These are phyloP conservation scores for Blastobotrys buckinghamii DNA, from an alignment of 1,139 yeast genomes.

Conservation along the genomic window DNA sequence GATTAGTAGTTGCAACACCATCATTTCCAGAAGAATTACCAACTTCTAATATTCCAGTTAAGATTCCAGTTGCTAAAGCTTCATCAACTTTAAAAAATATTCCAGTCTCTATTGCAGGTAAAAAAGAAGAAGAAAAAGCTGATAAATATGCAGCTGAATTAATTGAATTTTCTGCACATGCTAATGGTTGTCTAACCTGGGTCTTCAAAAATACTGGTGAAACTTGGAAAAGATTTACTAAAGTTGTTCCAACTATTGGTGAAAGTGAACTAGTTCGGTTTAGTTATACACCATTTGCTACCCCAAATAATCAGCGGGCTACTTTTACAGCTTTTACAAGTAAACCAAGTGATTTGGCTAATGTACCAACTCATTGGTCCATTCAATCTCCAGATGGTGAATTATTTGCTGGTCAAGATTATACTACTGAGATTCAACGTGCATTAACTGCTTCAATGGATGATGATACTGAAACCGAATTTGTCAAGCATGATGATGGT, in stretches of 20 bases:
- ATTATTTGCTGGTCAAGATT: slow-evolving; percentile 9
- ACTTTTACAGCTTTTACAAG: slow-evolving; percentile 13
- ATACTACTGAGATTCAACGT: not conserved
- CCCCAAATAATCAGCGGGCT: slow-evolving; percentile 9
- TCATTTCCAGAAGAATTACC: not conserved
- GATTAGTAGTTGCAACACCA: not conserved
- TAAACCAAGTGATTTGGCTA: slow-evolving; percentile 9
- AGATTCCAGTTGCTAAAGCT: not conserved
- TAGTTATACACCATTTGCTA: slow-evolving; percentile 12
- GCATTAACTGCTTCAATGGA: not conserved
- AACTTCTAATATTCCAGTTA: not conserved
- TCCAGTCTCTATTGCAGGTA: not conserved
- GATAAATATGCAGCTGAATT: slow-evolving; percentile 8
- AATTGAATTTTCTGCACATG: slow-evolving; percentile 8
- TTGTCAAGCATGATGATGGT: not conserved
- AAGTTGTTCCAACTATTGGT: slow-evolving; percentile 10
- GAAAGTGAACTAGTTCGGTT: slow-evolving; percentile 6
- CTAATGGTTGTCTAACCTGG: slow-evolving; percentile 15
- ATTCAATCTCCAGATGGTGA: slow-evolving; percentile 13
- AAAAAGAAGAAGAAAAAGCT: slow-evolving; percentile 2
- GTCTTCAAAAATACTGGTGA: slow-evolving; percentile 17
- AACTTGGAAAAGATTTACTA: slow-evolving; percentile 19
- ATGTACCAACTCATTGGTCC: slow-evolving; percentile 13
- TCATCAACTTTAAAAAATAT: not conserved
- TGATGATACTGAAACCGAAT: not conserved